Evolutionary conservation across 1,284 basidiomycete species (phyloP).

Genomic region (Marasmius sp.): DNA sequence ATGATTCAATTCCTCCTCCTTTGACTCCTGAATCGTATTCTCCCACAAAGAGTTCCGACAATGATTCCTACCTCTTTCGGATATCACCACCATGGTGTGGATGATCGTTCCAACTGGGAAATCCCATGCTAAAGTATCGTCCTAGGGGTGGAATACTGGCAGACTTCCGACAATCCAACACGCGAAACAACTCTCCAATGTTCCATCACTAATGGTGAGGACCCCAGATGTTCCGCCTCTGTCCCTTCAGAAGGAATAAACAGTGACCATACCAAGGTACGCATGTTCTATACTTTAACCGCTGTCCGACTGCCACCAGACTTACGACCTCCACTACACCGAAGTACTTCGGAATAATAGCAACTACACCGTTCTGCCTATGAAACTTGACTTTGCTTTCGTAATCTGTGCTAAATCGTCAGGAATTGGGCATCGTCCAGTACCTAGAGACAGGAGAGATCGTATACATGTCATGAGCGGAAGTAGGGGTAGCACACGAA

Average conservation of each 20-base stretch:
- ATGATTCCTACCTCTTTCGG: slow-evolving; percentile 27
- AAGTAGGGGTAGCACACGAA: neutral
- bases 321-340: neutral
- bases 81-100: slow-evolving; percentile 40
- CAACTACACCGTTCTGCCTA: slow-evolving; percentile 36
- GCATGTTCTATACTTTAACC: slow-evolving; percentile 1
- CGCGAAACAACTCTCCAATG: slow-evolving; percentile 21
- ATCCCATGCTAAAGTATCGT: neutral
- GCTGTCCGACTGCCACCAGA: neutral
- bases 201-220: slow-evolving; percentile 23
- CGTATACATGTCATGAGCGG: neutral
- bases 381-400: slow-evolving; percentile 16
- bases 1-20: neutral
- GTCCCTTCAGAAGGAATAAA: slow-evolving; percentile 26
- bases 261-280: slow-evolving; percentile 24
- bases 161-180: slow-evolving; percentile 22
- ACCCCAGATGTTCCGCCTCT: slow-evolving; percentile 26
- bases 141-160: slow-evolving; percentile 31
- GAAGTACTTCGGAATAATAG: slow-evolving; percentile 33
- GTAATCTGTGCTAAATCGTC: neutral
- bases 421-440: neutral
- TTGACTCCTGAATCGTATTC: neutral
- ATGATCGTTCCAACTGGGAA: neutral
- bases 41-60: slow-evolving; percentile 25
- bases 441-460: neutral